Conservation (phyloP, 225 moss, liverwort and hornwort species). For the Polytrichum formosum region DNA sequence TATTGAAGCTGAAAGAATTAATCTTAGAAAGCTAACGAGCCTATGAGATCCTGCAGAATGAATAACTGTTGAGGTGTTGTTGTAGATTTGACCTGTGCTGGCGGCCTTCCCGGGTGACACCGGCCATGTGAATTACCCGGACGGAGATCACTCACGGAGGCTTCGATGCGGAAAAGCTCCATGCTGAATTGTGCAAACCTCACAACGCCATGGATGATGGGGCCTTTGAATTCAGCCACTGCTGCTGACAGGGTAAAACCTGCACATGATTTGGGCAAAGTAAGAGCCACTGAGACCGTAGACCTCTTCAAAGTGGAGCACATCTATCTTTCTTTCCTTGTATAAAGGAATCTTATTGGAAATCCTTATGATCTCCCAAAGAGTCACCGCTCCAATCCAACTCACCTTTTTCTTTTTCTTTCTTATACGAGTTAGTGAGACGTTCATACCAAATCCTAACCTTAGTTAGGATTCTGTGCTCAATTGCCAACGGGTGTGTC, state of each 20-base stretch:
- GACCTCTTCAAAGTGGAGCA: too few relatives aligned
- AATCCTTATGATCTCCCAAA: slow-evolving; percentile 40
- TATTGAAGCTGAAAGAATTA: too few relatives aligned
- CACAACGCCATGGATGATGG: slow-evolving; percentile 81
- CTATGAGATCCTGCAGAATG: slow-evolving; percentile 7
- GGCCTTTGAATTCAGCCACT: slow-evolving; percentile 97
- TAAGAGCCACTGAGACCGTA: too few relatives aligned
- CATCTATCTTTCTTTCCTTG: too few relatives aligned
- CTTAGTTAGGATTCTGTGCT: slow-evolving; percentile 20
- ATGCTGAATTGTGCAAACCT: slow-evolving; percentile 84
- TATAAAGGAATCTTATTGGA: background rate
- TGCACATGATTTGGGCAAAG: slow-evolving; percentile 19
- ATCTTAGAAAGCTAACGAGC: slow-evolving; percentile 5
- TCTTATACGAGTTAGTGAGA: slow-evolving; percentile 13
- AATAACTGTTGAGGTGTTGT: slow-evolving; percentile 20
- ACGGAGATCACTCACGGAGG: slow-evolving; percentile 65
- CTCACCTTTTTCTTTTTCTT: slow-evolving; percentile 16
- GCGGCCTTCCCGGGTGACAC: slow-evolving; percentile 90
- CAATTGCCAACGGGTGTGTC: slow-evolving; percentile 39
- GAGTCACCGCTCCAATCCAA: slow-evolving; percentile 32
- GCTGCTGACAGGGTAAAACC: slow-evolving; percentile 83
- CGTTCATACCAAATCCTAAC: slow-evolving; percentile 35
- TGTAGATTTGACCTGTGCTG: slow-evolving; percentile 74
- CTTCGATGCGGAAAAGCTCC: slow-evolving; percentile 74
- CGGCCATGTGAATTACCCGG: slow-evolving; percentile 63